A percentile compares a stretch with the other conserved stretches of the same genome.
Conservation (phyloP, 1,284 basidiomycete genomes). For the Pisolithus thermaeus region DNA sequence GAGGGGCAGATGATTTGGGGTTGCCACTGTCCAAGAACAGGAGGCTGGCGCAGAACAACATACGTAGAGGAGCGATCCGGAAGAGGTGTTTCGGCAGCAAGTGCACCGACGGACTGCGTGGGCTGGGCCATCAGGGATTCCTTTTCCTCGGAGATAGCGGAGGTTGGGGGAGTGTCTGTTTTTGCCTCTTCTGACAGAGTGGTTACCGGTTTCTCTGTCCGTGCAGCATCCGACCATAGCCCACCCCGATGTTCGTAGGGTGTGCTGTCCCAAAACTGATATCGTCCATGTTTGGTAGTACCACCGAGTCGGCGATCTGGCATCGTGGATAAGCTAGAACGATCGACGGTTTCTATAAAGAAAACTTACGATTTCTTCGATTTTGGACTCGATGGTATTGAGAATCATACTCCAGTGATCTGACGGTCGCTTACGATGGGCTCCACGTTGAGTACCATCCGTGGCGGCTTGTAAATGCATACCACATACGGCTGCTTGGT, state of each 20-base stretch:
- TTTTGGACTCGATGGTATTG: conserved; percentile 81
- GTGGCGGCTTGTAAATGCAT: conserved; percentile 91
- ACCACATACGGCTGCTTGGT: conserved; percentile 95
- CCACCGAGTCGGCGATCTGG: conserved; percentile 88
- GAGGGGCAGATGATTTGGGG: conserved; percentile 23
- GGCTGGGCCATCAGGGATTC: conserved; percentile 16
- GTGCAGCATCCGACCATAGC: conserved; percentile 80
- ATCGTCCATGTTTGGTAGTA: conserved; percentile 97
- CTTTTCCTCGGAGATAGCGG: conserved; percentile 12
- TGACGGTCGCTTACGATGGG: conserved; percentile 91
- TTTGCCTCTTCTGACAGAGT: conserved; percentile 15
- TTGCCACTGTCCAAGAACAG: conserved; percentile 7
- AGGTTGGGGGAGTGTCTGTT: conserved; percentile 14
- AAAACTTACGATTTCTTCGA: conserved; percentile 80
- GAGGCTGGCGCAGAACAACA: conserved; percentile 10
- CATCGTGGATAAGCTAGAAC: conserved; percentile 2
- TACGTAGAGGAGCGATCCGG: conserved; percentile 13
- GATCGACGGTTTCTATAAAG: neutral
- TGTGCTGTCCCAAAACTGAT: conserved; percentile 88
- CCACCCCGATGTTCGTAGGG: conserved; percentile 73
- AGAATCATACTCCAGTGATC: conserved; percentile 89
- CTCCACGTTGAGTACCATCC: conserved; percentile 85
- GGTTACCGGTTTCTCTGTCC: conserved; percentile 34
- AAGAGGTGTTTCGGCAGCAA: conserved; percentile 8
- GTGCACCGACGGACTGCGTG: conserved; percentile 30